Percentiles rank a stretch among this genome's conserved stretches.
These are phyloP conservation scores for Porcisia deanei DNA, from an alignment of 208 protist species.

Conservation along the genomic window DNA sequence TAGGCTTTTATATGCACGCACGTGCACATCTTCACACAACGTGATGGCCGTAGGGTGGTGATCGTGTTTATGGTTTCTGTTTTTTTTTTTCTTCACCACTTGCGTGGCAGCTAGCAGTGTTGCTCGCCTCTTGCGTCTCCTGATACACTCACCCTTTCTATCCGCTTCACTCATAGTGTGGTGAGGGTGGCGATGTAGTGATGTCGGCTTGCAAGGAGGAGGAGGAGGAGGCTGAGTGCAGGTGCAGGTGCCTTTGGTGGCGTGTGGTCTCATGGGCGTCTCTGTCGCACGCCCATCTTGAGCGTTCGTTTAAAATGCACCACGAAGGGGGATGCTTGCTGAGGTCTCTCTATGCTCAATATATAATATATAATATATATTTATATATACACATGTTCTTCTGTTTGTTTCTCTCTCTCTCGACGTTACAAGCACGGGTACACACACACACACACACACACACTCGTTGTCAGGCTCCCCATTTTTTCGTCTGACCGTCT, in stretches of 20 bases:
- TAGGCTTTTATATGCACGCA: not conserved
- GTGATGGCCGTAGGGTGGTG: not conserved
- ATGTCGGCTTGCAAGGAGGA: not conserved
- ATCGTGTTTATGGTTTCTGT: no score
- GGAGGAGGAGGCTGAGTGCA: not conserved
- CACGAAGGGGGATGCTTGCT: not conserved
- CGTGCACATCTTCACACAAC: not conserved
- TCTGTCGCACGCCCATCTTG: no score
- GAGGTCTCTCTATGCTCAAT: not conserved
- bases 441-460: conserved; percentile 2
- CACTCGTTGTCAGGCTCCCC: not conserved
- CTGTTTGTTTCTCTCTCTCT: not conserved
- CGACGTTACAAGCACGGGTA: not conserved
- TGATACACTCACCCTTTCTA: not conserved
- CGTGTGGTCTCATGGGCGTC: no score
- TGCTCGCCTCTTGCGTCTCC: not conserved
- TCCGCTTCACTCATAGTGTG: not conserved
- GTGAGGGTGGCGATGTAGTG: not conserved
- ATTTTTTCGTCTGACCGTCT: no score
- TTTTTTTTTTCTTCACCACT: not conserved
- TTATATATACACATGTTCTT: not conserved
- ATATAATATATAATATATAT: not conserved
- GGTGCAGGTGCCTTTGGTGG: not conserved
- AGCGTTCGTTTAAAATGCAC: no score
- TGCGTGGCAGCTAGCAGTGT: not conserved